These are phyloP conservation scores for Podaxis carcinomalis DNA, from an alignment of 768 basidiomycete genomes.

Conservation along the genomic window DNA sequence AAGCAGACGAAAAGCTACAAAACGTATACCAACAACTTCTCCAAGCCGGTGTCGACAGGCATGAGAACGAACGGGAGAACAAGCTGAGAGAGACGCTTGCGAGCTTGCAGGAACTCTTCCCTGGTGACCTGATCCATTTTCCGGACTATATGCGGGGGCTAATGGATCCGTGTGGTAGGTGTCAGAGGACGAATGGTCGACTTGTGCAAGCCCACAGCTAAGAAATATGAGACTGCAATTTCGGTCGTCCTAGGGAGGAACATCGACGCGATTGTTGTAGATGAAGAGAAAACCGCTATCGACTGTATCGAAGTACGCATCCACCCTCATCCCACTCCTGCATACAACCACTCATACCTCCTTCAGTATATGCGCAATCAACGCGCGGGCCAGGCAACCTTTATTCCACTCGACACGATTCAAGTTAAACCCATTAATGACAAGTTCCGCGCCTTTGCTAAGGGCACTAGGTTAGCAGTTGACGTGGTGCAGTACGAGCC, in stretches of 20 bases:
- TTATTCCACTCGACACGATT: constrained; percentile 97
- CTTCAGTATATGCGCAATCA: constrained; percentile 91
- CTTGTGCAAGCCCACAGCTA: constrained; percentile 88
- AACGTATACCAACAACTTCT: constrained; percentile 79
- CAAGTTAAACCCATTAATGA: constrained; percentile 92
- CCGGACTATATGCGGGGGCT: not conserved
- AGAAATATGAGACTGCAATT: constrained; percentile 91
- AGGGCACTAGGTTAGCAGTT: constrained; percentile 81
- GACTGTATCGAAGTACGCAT: constrained; percentile 86
- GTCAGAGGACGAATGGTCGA: constrained; percentile 92
- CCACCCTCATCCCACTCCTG: not conserved
- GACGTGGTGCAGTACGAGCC: constrained; percentile 84
- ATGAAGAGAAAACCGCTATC: constrained; percentile 95
- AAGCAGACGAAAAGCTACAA: constrained; percentile 88
- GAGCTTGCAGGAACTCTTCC: constrained; percentile 85
- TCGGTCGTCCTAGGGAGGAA: constrained; percentile 91
- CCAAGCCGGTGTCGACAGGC: constrained; percentile 86
- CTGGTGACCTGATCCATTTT: constrained; percentile 44
- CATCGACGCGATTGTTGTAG: constrained; percentile 93
- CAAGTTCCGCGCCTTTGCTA: constrained; percentile 88
- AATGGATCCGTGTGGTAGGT: constrained; percentile 38
- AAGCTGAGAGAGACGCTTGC: constrained; percentile 83
- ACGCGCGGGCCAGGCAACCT: constrained; percentile 93
- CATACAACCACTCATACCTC: not conserved
- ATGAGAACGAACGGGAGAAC: constrained; percentile 80